Evolutionary conservation across 345 rosid genomes (phyloP), one percentile per base, ranked within the genome.

Genomic region (Sonneratia caseolaris): DNA sequence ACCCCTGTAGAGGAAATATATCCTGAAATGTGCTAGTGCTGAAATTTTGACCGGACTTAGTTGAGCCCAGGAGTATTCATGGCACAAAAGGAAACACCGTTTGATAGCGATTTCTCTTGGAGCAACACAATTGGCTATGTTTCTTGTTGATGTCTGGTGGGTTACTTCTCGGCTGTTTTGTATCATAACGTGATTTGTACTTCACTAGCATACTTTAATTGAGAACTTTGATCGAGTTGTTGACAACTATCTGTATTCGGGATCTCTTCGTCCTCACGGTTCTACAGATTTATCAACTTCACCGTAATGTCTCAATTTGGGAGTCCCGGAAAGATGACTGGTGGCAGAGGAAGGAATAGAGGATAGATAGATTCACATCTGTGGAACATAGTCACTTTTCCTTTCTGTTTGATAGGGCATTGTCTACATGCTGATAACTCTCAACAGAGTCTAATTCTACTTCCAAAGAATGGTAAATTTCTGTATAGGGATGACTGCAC

Each of bases 1-100:
- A 45, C 75, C 49, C 24, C 37, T 45, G 0, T 84, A 70, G 75
- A 48, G 67, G 35, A 62, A 27, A 13, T 12, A 3, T 27, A 19
- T 35, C 4, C 66, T 24, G 32, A 7, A 13, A 27, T 7, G 38
- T 37, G 38, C 38, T 62, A 11, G 24, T 38, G 13, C 43, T 24
- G 48, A 43, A 37, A 10, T 51, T 49, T 47, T 66, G 66, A 53
- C 38, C 66, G 42, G 40, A 7, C 15, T 27, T 51, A 21, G 56
- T 49, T 73, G 62, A 48, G 37, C 35, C 15, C 13, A 57, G 64
- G 64, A 57, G 64, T 0, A 57, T 22, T n/a, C 66, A 27, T 35
- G 66, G 38, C 38, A 35, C 66, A 27, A 10, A 15, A 35, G 6
- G 66, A 62, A 35, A 35, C 66, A 62, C 18, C 1, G 6, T 62